Base-by-base conservation (phyloP, 139 green algal species). In the Chlamydomonas sphaeroides region DNA sequence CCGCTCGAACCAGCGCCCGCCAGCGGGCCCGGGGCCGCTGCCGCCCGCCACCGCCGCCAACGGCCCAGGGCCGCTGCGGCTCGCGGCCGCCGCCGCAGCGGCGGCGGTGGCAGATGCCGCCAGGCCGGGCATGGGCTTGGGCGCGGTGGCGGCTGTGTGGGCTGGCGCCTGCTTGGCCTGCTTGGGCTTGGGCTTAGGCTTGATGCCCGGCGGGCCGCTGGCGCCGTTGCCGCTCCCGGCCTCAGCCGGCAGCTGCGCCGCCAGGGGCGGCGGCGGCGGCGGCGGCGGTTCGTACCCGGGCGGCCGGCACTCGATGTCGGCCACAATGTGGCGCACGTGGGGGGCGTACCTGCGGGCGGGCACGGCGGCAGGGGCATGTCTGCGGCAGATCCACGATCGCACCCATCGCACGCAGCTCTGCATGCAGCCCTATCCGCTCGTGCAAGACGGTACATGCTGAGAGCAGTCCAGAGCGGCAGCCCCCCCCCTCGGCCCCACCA, bases 331-430 rank as follows among this genome's bases (percentile, higher is more conserved):
- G 1, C 87, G 79, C 11, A 97, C 83, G 77, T 93, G 90, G 5
- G 93, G 93, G 10, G 92, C 93, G 80, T 96, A 96, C 74, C 74
- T 81, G 74, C n/a, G n/a, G n/a, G n/a, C n/a, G n/a, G n/a, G n/a
- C n/a, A n/a, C n/a, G n/a, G n/a, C n/a, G n/a, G n/a, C n/a, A n/a
- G n/a, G n/a, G n/a, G n/a, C n/a, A n/a, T n/a, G n/a, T n/a, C n/a
- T n/a, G n/a, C n/a, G n/a, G n/a, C n/a, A n/a, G n/a, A n/a, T n/a
- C n/a, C n/a, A n/a, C n/a, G n/a, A n/a, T n/a, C n/a, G n/a, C n/a
- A n/a, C n/a, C n/a, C n/a, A n/a, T n/a, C n/a, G n/a, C n/a, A n/a
- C n/a, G n/a, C n/a, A n/a, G n/a, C n/a, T n/a, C n/a, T n/a, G n/a
- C n/a, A n/a, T n/a, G n/a, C n/a, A n/a, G 3, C 14, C 14, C 39